Evolutionary conservation across 306 rosid species (phyloP).

Genomic region (Calophaca sinica): DNA sequence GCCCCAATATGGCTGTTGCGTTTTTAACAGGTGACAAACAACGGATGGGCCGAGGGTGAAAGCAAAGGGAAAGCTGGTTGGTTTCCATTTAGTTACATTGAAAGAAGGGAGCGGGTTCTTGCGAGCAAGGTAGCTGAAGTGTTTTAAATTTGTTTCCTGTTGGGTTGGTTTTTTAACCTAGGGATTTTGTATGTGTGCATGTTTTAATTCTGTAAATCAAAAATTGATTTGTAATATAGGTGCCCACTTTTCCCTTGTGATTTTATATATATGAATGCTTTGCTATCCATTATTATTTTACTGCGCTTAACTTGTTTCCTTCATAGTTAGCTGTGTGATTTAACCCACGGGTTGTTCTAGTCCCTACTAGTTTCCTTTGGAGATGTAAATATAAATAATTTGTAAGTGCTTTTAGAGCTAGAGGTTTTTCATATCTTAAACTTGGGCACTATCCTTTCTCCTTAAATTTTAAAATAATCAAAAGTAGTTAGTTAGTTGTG

Average conservation of each 20-base stretch:
- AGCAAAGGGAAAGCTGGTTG: slow-evolving; percentile 87
- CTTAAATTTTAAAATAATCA: no score
- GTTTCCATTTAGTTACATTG: slow-evolving; percentile 78
- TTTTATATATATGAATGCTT: slow-evolving; percentile 39
- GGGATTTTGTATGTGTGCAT: slow-evolving; percentile 49
- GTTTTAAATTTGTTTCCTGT: slow-evolving; percentile 49
- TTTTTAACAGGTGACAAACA: slow-evolving; percentile 61
- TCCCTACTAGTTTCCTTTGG: no score
- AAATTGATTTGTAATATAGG: slow-evolving; percentile 51
- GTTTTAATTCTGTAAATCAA: slow-evolving; percentile 39
- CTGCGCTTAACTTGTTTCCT: slow-evolving; percentile 20
- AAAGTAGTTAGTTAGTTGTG: neutral
- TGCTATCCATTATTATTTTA: slow-evolving; percentile 16
- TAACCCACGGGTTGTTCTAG: no score
- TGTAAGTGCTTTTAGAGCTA: no score
- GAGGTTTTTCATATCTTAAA: no score
- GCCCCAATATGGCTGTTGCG: slow-evolving; percentile 23
- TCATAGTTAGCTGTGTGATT: neutral
- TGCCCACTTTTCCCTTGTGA: slow-evolving; percentile 41
- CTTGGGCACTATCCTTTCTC: no score
- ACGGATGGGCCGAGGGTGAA: slow-evolving; percentile 93
- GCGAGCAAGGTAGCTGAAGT: slow-evolving; percentile 90
- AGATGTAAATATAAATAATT: no score
- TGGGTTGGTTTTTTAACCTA: slow-evolving; percentile 41
- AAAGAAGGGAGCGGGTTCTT: slow-evolving; percentile 80